Evolutionary conservation across 371 early-diverging fungal species (phyloP).

Genomic region (Lichtheimia ramosa): DNA sequence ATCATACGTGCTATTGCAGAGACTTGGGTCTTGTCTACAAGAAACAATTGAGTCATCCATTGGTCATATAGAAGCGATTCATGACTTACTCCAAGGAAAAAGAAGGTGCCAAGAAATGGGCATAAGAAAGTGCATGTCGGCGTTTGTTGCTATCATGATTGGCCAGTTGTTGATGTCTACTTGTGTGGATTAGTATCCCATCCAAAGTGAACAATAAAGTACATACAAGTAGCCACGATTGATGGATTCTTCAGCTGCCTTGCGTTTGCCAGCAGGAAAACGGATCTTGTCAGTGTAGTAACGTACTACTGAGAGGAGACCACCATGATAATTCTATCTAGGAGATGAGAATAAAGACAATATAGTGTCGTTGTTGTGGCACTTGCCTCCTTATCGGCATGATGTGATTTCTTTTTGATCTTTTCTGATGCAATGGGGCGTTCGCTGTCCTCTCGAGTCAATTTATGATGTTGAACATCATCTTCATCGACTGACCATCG

Average conservation of each 20-base stretch:
- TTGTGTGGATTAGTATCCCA: neutral
- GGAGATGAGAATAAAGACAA: neutral
- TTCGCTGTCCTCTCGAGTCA: slow-evolving; percentile 52
- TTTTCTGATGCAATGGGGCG: slow-evolving; percentile 55
- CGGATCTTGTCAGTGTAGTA: slow-evolving; percentile 53
- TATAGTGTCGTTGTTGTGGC: no score
- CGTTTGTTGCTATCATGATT: slow-evolving; percentile 33
- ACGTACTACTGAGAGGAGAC: slow-evolving; percentile 44
- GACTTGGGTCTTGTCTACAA: no score
- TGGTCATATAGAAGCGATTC: neutral
- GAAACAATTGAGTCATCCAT: no score
- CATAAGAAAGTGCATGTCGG: slow-evolving; percentile 44
- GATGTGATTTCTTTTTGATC: slow-evolving; percentile 46
- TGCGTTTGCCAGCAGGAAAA: slow-evolving; percentile 30
- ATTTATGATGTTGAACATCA: slow-evolving; percentile 37
- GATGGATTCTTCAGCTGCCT: slow-evolving; percentile 15
- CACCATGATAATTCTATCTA: slow-evolving; percentile 26
- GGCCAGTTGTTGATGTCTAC: slow-evolving; percentile 47
- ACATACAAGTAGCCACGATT: slow-evolving; percentile 51
- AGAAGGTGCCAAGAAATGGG: slow-evolving; percentile 39
- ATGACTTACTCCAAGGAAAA: slow-evolving; percentile 38
- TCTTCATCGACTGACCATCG: slow-evolving; percentile 27
- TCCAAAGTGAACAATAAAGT: neutral
- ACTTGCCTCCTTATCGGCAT: slow-evolving; percentile 34
- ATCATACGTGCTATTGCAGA: slow-evolving; percentile 35